Conservation (phyloP, 2,329 filamentous ascomycete species). For the Cercospora canescens region DNA sequence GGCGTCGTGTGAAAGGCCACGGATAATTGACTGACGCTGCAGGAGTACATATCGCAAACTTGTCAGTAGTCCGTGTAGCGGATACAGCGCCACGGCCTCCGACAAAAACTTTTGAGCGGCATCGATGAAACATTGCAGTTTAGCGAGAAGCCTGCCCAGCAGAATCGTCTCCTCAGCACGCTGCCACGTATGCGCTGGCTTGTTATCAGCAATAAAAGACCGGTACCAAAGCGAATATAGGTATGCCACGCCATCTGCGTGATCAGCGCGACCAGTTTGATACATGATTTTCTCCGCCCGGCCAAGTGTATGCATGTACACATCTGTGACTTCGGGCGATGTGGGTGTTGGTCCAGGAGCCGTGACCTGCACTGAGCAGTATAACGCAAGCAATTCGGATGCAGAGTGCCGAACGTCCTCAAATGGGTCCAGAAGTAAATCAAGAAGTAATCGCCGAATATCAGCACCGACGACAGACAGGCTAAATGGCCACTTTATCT, state of each 20-base stretch:
- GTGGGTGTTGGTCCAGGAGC: background rate
- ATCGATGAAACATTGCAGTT: constrained; percentile 64
- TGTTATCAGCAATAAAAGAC: background rate
- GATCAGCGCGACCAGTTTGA: constrained; percentile 79
- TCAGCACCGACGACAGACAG: constrained; percentile 44
- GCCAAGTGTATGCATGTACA: background rate
- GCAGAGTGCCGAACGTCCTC: constrained; percentile 76
- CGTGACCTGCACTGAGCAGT: background rate
- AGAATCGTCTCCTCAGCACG: constrained; percentile 16
- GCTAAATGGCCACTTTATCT: constrained; percentile 52
- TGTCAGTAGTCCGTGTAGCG: constrained; percentile 45
- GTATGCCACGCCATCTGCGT: constrained; percentile 86
- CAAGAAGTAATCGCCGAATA: constrained; percentile 65
- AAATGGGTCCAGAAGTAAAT: constrained; percentile 85
- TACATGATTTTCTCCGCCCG: constrained; percentile 58
- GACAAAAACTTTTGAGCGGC: constrained; percentile 66
- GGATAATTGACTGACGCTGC: constrained; percentile 23
- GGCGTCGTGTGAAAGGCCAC: constrained; percentile 2
- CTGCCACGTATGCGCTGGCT: background rate
- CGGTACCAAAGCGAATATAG: constrained; percentile 67
- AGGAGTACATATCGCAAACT: constrained; percentile 34
- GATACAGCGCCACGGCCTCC: constrained; percentile 53
- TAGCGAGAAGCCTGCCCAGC: constrained; percentile 53
- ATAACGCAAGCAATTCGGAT: constrained; percentile 44
- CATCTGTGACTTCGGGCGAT: background rate